Conservation (phyloP, 2,329 filamentous ascomycete genomes). For the Colletotrichum lindemuthianum region DNA sequence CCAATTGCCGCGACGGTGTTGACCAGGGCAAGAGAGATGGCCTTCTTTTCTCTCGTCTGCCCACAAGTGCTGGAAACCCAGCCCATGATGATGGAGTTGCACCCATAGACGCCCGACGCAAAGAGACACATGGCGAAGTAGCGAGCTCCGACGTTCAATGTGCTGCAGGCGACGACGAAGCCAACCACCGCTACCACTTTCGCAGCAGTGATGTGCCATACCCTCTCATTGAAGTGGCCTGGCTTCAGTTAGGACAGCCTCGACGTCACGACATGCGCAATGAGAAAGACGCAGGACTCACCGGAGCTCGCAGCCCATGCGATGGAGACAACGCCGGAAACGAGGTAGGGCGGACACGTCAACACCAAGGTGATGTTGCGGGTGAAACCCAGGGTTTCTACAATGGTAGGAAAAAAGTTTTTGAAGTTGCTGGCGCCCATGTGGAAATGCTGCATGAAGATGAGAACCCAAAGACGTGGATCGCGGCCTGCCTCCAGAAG, state of each 20-base stretch:
- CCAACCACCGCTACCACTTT: slow-evolving; percentile 51
- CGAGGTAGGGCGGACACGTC: slow-evolving; percentile 57
- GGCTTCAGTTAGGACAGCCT: slow-evolving; percentile 42
- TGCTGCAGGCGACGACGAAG: slow-evolving; percentile 46
- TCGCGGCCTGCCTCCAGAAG: slow-evolving; percentile 39
- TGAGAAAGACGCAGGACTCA: slow-evolving; percentile 12
- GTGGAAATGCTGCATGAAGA: slow-evolving; percentile 41
- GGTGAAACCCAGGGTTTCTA: slow-evolving; percentile 44
- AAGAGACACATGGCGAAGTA: slow-evolving; percentile 49
- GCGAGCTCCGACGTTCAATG: slow-evolving; percentile 43
- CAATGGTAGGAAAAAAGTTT: slow-evolving; percentile 54
- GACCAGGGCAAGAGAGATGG: slow-evolving; percentile 45
- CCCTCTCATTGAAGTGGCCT: slow-evolving; percentile 53
- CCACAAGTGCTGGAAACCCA: slow-evolving; percentile 53
- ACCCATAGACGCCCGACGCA: slow-evolving; percentile 47
- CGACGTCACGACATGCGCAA: slow-evolving; percentile 23
- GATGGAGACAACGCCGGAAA: slow-evolving; percentile 54
- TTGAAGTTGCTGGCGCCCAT: slow-evolving; percentile 55
- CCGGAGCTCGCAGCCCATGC: slow-evolving; percentile 54
- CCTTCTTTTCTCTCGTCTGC: slow-evolving; percentile 56
- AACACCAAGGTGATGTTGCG: slow-evolving; percentile 54
- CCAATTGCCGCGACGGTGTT: slow-evolving; percentile 36
- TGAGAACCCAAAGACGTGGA: slow-evolving; percentile 41
- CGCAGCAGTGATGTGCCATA: slow-evolving; percentile 50
- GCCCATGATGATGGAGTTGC: slow-evolving; percentile 55